These are phyloP conservation scores for Rosa chinensis DNA, from an alignment of 306 rosid species.

Conservation along the genomic window DNA sequence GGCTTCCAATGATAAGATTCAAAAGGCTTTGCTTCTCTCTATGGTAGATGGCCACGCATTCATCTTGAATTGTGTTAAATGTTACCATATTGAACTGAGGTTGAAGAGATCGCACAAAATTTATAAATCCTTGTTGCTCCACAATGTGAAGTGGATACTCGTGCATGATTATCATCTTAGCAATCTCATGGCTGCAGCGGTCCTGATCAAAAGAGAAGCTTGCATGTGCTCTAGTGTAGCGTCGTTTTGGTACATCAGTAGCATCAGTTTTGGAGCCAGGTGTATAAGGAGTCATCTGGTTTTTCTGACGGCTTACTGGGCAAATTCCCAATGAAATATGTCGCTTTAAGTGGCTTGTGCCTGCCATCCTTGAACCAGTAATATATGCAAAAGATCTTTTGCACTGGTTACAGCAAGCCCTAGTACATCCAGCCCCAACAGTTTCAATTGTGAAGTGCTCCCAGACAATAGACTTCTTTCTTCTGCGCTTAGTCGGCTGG, in stretches of 20 bases:
- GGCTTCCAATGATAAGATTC: slow-evolving; percentile 57
- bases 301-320: slow-evolving; percentile 61
- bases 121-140: slow-evolving; percentile 71
- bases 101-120: slow-evolving; percentile 61
- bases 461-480: slow-evolving; percentile 86
- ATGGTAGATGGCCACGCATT: slow-evolving; percentile 53
- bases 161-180: slow-evolving; percentile 80
- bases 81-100: slow-evolving; percentile 62
- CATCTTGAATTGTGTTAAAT: slow-evolving; percentile 47
- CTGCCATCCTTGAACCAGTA: slow-evolving; percentile 68
- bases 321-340: slow-evolving; percentile 77
- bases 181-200: slow-evolving; percentile 60
- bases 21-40: slow-evolving; percentile 66
- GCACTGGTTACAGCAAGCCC: slow-evolving; percentile 81
- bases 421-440: slow-evolving; percentile 55
- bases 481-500: slow-evolving; percentile 52
- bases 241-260: slow-evolving; percentile 53
- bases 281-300: slow-evolving; percentile 31
- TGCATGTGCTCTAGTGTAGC: slow-evolving; percentile 38
- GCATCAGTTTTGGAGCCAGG: slow-evolving; percentile 30
- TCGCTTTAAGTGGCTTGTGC: slow-evolving; percentile 86
- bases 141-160: slow-evolving; percentile 88
- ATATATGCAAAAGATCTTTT: slow-evolving; percentile 76
- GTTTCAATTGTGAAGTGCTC: slow-evolving; percentile 73
- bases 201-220: slow-evolving; percentile 61